Conservation (phyloP, 2,329 filamentous ascomycete genomes). For the Arthroderma sp. region DNA sequence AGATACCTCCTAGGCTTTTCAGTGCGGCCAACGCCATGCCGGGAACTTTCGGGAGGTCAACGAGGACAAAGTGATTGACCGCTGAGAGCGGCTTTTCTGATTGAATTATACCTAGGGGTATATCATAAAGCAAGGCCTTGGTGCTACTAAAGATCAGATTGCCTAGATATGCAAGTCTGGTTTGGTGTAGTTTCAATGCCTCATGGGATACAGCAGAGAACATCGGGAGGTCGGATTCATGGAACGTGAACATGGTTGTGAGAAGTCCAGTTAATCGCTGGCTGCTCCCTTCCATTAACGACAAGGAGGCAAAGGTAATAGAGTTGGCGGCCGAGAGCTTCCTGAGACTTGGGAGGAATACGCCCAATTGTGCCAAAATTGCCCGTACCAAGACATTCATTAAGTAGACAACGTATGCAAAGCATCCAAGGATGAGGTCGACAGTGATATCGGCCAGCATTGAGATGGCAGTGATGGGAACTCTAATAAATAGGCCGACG, state of each 20-base stretch:
- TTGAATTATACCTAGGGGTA: constrained; percentile 21
- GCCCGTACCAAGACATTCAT: constrained; percentile 25
- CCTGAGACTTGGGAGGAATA: constrained; percentile 25
- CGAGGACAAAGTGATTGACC: neutral
- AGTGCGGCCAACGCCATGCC: constrained; percentile 16
- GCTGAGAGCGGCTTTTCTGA: neutral
- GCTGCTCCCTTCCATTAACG: constrained; percentile 32
- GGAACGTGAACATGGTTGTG: constrained; percentile 31
- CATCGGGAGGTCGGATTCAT: constrained; percentile 54
- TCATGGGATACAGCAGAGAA: constrained; percentile 68
- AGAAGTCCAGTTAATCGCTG: constrained; percentile 29
- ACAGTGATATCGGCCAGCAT: constrained; percentile 66
- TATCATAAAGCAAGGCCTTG: constrained; percentile 33
- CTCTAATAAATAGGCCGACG: constrained; percentile 50
- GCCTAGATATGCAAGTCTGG: constrained; percentile 36
- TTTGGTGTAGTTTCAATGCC: constrained; percentile 51
- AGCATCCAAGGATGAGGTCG: constrained; percentile 56
- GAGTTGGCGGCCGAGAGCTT: constrained; percentile 28
- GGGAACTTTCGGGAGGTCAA: constrained; percentile 8
- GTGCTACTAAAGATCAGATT: constrained; percentile 30
- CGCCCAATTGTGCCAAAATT: constrained; percentile 25
- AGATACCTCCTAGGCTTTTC: constrained; percentile 9
- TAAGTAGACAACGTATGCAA: constrained; percentile 42
- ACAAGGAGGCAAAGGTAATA: constrained; percentile 31
- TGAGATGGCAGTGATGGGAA: constrained; percentile 61